Base-by-base conservation (phyloP, 495 filamentous ascomycete species). In the Oidiodendron maius region DNA sequence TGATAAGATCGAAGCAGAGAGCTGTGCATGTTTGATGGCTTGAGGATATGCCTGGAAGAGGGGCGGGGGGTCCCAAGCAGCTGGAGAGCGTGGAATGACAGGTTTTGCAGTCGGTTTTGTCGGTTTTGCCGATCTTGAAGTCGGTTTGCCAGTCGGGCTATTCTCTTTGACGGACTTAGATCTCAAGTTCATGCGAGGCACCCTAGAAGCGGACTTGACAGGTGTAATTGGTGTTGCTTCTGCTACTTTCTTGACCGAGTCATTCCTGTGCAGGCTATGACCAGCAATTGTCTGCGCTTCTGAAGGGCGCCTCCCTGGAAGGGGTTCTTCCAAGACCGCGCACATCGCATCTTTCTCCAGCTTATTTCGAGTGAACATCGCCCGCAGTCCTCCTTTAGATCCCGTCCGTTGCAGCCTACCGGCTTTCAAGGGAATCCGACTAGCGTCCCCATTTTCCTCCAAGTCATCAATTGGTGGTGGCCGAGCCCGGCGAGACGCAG, bases 41-140 rank as follows among this genome's bases (percentile, higher is more conserved):
- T 95, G 91, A 1, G 89, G 84, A 61, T 89, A 95, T n/a, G 88
- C 89, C 59, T 94, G 81, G 65, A 90, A 96, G 5, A 96, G 71
- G 3, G 91, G 86, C 6, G 90, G 89, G 3, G 87, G 83, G 46
- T 81, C 77, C 85, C 88, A 95, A 11, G 72, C 51, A 13, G 64
- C 58, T 8, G 68, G 47, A 13, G 66, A 49, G 13, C 37, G 55
- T 23, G 35, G 60, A 16, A 25, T 11, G 40, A 44, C 56, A 57
- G 36, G 44, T 44, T 36, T 52, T 12, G 40, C 4, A 8, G 54
- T 15, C 0, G 51, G 43, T 24, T 52, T 53, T 1, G 40, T 25
- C 4, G 45, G 24, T 30, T 30, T 5, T 5, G 26, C 5, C 12
- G 55, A 58, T 41, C 49, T 59, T 2, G 52, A 46, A 17, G 48